These are phyloP conservation scores for Globisporangium canariense DNA, from an alignment of 352 stramenopile genomes.

Conservation along the genomic window DNA sequence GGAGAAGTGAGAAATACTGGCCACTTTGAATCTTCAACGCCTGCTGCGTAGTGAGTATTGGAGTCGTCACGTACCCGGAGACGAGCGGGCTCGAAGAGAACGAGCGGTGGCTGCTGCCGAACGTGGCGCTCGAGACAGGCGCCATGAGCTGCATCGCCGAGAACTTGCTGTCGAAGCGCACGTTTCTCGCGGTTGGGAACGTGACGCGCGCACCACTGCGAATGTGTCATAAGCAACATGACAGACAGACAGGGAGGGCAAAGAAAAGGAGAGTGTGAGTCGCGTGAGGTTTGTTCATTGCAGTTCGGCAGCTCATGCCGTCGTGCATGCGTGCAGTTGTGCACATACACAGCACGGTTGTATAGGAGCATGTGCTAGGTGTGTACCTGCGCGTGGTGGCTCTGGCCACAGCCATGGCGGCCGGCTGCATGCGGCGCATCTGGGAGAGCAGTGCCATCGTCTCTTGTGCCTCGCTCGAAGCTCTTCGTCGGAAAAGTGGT, in stretches of 20 bases:
- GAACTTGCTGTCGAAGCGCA: constrained; percentile 45
- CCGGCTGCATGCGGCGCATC: constrained; percentile 62
- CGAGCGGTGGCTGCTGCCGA: constrained; percentile 35
- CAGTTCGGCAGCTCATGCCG: background rate
- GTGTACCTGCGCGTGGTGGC: constrained; percentile 25
- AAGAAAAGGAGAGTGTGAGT: constrained; percentile 2
- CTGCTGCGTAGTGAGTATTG: background rate
- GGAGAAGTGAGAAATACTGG: background rate
- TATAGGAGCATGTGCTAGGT: background rate
- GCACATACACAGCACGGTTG: background rate
- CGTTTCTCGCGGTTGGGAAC: constrained; percentile 18
- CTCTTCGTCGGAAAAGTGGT: constrained; percentile 21
- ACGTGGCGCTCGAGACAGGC: constrained; percentile 26
- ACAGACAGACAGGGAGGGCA: background rate
- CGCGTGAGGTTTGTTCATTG: background rate
- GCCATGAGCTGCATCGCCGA: constrained; percentile 42
- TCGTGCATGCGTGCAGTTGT: background rate
- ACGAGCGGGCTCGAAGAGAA: constrained; percentile 57
- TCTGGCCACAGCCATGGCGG: constrained; percentile 30
- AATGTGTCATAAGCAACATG: background rate
- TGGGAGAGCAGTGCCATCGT: constrained; percentile 50
- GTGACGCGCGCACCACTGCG: constrained; percentile 19
- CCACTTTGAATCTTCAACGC: background rate
- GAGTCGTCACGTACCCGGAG: constrained; percentile 30
- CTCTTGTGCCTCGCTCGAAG: constrained; percentile 2